Percentiles rank a stretch among this genome's conserved stretches.
Evolutionary conservation across 1,284 basidiomycete species (phyloP).

Genomic region (Grifola frondosa): DNA sequence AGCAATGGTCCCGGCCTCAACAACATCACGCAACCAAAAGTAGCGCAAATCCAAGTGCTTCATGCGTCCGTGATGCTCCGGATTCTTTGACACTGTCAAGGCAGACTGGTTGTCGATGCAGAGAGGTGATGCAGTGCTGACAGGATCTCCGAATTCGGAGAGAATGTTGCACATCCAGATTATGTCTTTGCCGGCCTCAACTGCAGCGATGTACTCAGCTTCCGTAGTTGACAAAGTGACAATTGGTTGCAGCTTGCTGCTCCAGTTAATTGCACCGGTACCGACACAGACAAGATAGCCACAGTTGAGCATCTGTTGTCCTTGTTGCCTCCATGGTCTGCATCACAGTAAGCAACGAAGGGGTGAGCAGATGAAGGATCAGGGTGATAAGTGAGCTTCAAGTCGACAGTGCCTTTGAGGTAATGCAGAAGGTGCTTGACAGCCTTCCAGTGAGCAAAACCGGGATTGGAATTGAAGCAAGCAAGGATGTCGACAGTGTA

Average conservation of each 20-base stretch:
- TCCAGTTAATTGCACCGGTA: slow-evolving; percentile 30
- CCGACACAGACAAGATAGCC: slow-evolving; percentile 31
- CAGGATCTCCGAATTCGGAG: not conserved
- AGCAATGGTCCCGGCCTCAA: too few species aligned
- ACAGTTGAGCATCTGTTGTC: too few species aligned
- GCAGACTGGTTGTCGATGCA: slow-evolving; percentile 16
- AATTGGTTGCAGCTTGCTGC: slow-evolving; percentile 28
- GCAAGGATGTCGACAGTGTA: too few species aligned
- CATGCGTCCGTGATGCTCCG: slow-evolving; percentile 10
- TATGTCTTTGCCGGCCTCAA: slow-evolving; percentile 20
- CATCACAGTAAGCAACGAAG: too few species aligned
- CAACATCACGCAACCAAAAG: slow-evolving; percentile 19
- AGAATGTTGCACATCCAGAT: slow-evolving; percentile 22
- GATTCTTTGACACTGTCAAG: slow-evolving; percentile 10
- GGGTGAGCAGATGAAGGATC: too few species aligned
- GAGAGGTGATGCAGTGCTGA: slow-evolving; percentile 2
- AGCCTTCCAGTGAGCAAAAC: too few species aligned
- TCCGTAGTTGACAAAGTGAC: slow-evolving; percentile 31
- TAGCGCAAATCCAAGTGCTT: slow-evolving; percentile 21
- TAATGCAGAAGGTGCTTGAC: too few species aligned
- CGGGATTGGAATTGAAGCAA: too few species aligned
- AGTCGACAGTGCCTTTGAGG: too few species aligned
- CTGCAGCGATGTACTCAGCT: slow-evolving; percentile 27
- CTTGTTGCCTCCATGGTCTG: too few species aligned
- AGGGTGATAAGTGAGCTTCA: too few species aligned